A percentile compares a stretch with the other conserved stretches of the same genome.
phyloP scores from a whole-genome alignment of 805 yeast species.

The Suhomyces tanzawaensis region DNA sequence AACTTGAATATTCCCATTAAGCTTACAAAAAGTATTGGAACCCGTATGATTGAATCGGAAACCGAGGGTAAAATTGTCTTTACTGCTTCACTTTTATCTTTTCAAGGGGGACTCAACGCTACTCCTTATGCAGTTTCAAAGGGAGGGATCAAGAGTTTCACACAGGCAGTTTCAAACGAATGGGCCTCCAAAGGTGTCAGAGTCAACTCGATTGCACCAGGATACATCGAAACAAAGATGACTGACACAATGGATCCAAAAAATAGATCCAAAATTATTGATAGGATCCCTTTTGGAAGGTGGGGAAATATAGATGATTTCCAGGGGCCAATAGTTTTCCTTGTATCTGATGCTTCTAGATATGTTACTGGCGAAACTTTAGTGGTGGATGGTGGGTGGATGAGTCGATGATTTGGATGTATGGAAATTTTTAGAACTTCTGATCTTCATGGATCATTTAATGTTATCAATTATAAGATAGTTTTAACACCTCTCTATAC shows the following conservation, averaged over 20 bases:
- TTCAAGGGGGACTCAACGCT: slow-evolving; percentile 46
- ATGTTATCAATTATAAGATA: too few relatives aligned
- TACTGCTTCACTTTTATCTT: slow-evolving; percentile 40
- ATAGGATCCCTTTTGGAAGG: slow-evolving; percentile 40
- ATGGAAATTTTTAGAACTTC: too few relatives aligned
- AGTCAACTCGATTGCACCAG: slow-evolving; percentile 46
- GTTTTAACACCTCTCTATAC: too few relatives aligned
- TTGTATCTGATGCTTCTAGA: slow-evolving; percentile 35
- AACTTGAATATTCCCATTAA: neutral
- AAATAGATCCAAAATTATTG: slow-evolving; percentile 37
- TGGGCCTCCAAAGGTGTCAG: slow-evolving; percentile 43
- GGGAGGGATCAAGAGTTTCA: slow-evolving; percentile 44
- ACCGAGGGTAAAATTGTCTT: neutral
- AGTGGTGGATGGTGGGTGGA: slow-evolving; percentile 43
- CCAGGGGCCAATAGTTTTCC: slow-evolving; percentile 43
- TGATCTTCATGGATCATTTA: too few relatives aligned
- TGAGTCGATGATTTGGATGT: neutral
- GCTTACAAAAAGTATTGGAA: neutral
- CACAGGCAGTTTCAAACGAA: slow-evolving; percentile 45
- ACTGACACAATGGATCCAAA: slow-evolving; percentile 39
- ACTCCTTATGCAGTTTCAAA: slow-evolving; percentile 49
- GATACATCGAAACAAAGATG: slow-evolving; percentile 41
- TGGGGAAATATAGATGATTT: slow-evolving; percentile 37
- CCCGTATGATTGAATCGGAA: neutral
- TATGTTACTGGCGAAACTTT: slow-evolving; percentile 44